Conservation (phyloP, 148 eudicot genomes). For the Rhododendron kiyosumense region DNA sequence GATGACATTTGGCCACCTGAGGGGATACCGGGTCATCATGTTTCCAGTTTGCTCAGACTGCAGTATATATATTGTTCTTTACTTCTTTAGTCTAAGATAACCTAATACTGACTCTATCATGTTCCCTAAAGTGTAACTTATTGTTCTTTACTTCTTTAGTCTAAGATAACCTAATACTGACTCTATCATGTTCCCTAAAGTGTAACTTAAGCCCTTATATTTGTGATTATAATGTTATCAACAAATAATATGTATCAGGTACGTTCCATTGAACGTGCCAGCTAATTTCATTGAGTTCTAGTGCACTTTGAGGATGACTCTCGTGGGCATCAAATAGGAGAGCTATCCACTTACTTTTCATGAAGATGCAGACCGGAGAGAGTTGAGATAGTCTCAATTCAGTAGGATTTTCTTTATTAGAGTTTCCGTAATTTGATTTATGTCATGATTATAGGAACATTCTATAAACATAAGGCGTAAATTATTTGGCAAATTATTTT, state of each 20-base stretch:
- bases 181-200: not conserved
- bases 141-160: not conserved
- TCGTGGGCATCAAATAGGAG: not conserved
- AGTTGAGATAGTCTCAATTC: not conserved
- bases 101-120: not conserved
- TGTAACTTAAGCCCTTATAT: not conserved
- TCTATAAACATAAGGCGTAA: not conserved
- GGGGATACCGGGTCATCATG: not conserved
- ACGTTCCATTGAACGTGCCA: not conserved
- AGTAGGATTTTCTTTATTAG: not conserved
- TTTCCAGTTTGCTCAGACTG: not conserved
- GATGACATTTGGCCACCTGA: not conserved
- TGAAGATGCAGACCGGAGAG: not conserved
- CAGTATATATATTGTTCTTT: not conserved
- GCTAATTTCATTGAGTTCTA: not conserved
- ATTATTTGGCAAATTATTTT: not conserved
- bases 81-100: not conserved
- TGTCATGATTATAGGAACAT: not conserved
- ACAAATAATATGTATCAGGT: not conserved
- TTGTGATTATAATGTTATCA: not conserved
- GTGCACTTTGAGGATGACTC: constrained; percentile 5
- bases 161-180: not conserved
- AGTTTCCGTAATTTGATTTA: not conserved
- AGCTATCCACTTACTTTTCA: not conserved
- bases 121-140: not conserved